Percentiles rank a stretch among this genome's conserved stretches.
phyloP scores from a whole-genome alignment of 106 monocot species.

The Dioscorea zingiberensis region DNA sequence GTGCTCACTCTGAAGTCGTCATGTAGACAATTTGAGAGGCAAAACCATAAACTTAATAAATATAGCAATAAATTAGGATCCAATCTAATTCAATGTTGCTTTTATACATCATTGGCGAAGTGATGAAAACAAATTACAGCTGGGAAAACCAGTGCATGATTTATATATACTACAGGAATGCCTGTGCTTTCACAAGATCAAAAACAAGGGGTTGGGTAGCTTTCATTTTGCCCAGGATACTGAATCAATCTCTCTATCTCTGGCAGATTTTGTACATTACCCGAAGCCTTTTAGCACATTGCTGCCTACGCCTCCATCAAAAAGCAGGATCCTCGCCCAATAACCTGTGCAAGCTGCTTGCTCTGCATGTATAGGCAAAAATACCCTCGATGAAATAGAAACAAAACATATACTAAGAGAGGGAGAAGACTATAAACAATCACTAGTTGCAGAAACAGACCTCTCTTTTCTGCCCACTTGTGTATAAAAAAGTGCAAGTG shows the following conservation, averaged over 20 bases:
- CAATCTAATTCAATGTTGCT: too few species aligned
- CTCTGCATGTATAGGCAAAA: conserved; percentile 8
- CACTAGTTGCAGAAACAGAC: not conserved
- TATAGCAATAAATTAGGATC: too few species aligned
- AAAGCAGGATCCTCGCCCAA: conserved; percentile 35
- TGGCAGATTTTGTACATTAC: conserved; percentile 29
- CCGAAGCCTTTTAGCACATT: conserved; percentile 25
- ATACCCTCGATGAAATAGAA: too few species aligned
- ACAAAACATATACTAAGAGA: not conserved
- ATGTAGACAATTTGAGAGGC: not conserved
- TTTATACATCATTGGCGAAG: too few species aligned
- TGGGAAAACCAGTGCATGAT: too few species aligned
- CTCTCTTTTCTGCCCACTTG: conserved; percentile 61
- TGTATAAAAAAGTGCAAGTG: conserved; percentile 59
- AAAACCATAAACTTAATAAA: too few species aligned
- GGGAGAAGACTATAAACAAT: not conserved
- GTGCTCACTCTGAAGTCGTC: conserved; percentile 23
- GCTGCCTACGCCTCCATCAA: conserved; percentile 31
- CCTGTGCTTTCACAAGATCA: too few species aligned
- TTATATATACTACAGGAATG: not conserved
- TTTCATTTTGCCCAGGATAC: conserved; percentile 20
- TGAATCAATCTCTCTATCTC: conserved; percentile 36
- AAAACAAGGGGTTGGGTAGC: too few species aligned
- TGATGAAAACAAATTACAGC: too few species aligned
- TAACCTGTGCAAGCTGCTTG: conserved; percentile 16